Evolutionary conservation across 1,139 yeast species (phyloP).

Genomic region (Yamadazyma friedrichii): DNA sequence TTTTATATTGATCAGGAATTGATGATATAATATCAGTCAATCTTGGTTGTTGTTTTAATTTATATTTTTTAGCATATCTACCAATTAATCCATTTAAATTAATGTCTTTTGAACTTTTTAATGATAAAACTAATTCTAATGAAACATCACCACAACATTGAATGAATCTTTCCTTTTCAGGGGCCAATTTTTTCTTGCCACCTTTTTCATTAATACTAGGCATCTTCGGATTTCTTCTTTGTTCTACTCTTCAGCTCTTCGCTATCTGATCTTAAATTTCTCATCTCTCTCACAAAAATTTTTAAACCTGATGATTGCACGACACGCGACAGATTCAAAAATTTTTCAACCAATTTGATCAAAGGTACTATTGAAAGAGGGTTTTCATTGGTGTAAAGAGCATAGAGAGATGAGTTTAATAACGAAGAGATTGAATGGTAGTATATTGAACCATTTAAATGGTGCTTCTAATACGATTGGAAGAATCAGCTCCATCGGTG

Average conservation of each 20-base stretch:
- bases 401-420: too few species aligned
- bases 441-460: too few species aligned
- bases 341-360: slow-evolving; percentile 1
- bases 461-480: too few species aligned
- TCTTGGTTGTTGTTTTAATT: slow-evolving; percentile 88
- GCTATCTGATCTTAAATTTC: neutral
- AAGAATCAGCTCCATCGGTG: neutral
- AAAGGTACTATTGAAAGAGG: too few species aligned
- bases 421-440: too few species aligned
- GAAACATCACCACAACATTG: slow-evolving; percentile 95
- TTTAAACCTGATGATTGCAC: neutral
- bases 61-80: slow-evolving; percentile 84
- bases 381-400: too few species aligned
- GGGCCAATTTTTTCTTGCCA: slow-evolving; percentile 60
- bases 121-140: slow-evolving; percentile 76
- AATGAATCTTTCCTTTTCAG: slow-evolving; percentile 89
- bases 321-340: slow-evolving; percentile 3
- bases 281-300: slow-evolving; percentile 6
- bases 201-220: slow-evolving; percentile 30
- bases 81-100: slow-evolving; percentile 89
- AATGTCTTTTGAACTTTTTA: slow-evolving; percentile 73
- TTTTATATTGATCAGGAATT: slow-evolving; percentile 94
- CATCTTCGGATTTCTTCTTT: slow-evolving; percentile 18
- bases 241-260: neutral
- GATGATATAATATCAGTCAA: slow-evolving; percentile 92